Evolutionary conservation across 2,329 filamentous ascomycete genomes (phyloP).

Genomic region (Ophiostoma quercus): DNA sequence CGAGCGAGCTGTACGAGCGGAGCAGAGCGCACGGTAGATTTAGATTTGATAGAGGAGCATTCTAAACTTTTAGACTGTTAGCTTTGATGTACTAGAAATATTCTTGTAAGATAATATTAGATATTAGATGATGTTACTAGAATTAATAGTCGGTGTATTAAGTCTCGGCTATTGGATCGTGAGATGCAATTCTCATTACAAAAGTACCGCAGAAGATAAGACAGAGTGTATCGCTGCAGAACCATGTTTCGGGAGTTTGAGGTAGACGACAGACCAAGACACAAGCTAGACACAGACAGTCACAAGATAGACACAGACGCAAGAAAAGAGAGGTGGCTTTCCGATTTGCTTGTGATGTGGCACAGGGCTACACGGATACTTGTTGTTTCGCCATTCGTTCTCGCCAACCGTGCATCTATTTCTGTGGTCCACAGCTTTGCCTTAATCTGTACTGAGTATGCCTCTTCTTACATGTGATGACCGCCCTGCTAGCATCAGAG

Average conservation of each 20-base stretch:
- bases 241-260: background rate
- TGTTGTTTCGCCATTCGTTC: background rate
- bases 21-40: slow-evolving; percentile 8
- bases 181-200: background rate
- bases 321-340: background rate
- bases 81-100: background rate
- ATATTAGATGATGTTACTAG: background rate
- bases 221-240: background rate
- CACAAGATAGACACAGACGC: background rate
- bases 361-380: background rate
- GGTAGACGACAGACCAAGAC: background rate
- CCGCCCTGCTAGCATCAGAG: background rate
- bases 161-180: background rate
- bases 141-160: background rate
- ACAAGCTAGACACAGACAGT: background rate
- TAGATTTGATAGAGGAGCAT: background rate
- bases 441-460: no score
- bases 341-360: slow-evolving; percentile 4
- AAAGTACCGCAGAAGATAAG: background rate
- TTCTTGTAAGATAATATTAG: no score
- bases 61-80: background rate
- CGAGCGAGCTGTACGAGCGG: background rate
- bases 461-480: background rate
- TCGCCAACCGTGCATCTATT: background rate
- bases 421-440: background rate